Evolutionary conservation across 768 basidiomycete species (phyloP).

Genomic region (Cyathus striatus): DNA sequence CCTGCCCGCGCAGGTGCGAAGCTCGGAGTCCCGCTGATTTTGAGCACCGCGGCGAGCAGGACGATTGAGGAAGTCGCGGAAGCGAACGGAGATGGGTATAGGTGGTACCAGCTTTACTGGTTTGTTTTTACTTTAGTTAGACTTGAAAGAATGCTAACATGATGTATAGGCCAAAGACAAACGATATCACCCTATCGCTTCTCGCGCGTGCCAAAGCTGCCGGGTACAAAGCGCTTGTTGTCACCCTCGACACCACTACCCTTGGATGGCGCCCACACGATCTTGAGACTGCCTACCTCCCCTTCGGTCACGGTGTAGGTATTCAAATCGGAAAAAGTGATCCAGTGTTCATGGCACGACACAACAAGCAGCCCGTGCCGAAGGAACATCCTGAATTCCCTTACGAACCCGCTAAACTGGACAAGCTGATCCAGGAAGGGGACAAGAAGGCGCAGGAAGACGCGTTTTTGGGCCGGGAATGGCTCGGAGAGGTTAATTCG

Average conservation of each 20-base stretch:
- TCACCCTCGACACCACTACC: constrained; percentile 72
- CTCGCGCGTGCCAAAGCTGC: constrained; percentile 60
- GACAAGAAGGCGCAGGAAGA: constrained; percentile 37
- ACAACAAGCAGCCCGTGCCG: constrained; percentile 38
- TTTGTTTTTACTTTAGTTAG: constrained; percentile 16
- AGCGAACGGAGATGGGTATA: constrained; percentile 60
- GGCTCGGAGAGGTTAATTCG: constrained; percentile 59
- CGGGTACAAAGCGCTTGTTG: constrained; percentile 67
- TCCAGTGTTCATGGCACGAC: constrained; percentile 70
- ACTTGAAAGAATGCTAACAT: background rate
- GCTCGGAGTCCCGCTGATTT: constrained; percentile 61
- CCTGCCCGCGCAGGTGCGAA: constrained; percentile 59
- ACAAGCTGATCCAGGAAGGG: constrained; percentile 35
- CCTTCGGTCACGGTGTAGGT: constrained; percentile 63
- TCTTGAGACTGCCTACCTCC: constrained; percentile 57
- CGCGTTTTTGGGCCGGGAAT: constrained; percentile 50
- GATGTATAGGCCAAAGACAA: constrained; percentile 47
- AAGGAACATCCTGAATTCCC: constrained; percentile 47
- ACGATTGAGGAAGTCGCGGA: constrained; percentile 75
- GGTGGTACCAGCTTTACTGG: constrained; percentile 88
- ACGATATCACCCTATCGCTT: constrained; percentile 60
- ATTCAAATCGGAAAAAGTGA: constrained; percentile 66
- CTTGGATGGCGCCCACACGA: constrained; percentile 80
- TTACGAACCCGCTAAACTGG: constrained; percentile 45
- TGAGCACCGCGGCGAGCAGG: constrained; percentile 71